phyloP scores from a whole-genome alignment of 2,329 filamentous ascomycete species.

The Aureobasidium melanogenum region DNA sequence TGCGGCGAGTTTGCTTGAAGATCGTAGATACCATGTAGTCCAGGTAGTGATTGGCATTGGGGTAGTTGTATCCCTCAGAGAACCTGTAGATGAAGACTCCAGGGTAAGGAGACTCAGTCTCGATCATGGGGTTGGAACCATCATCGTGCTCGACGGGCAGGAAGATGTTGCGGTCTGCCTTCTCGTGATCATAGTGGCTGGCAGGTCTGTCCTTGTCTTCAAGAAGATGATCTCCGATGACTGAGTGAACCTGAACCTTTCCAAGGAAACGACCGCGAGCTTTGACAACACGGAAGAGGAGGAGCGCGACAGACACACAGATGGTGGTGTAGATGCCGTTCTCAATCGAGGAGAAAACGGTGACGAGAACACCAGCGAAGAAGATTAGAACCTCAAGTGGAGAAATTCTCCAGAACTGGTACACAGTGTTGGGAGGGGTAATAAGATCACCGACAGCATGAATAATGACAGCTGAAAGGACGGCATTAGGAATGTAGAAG shows the following conservation, averaged over 20 bases:
- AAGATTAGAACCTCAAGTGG: conserved; percentile 88
- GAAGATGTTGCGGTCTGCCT: conserved; percentile 67
- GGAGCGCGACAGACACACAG: conserved; percentile 62
- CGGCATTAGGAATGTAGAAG: conserved; percentile 81
- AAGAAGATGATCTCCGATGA: conserved; percentile 65
- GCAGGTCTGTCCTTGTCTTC: conserved; percentile 47
- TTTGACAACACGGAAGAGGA: conserved; percentile 76
- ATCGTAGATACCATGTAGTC: conserved; percentile 50
- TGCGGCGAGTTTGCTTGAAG: conserved; percentile 61
- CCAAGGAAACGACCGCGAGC: conserved; percentile 79
- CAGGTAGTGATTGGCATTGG: conserved; percentile 82
- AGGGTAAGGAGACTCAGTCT: conserved; percentile 73
- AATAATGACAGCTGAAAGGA: conserved; percentile 82
- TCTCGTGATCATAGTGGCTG: conserved; percentile 20
- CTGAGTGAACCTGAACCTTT: conserved; percentile 71
- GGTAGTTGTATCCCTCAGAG: conserved; percentile 91
- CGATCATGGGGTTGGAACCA: conserved; percentile 77
- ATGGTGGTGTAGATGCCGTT: conserved; percentile 88
- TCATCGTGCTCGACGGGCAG: conserved; percentile 80
- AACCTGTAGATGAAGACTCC: conserved; percentile 96
- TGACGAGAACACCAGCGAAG: conserved; percentile 84
- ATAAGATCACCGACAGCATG: conserved; percentile 91
- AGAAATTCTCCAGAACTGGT: conserved; percentile 91
- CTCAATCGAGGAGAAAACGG: conserved; percentile 81
- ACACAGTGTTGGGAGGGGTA: conserved; percentile 81